Evolutionary conservation across 805 yeast genomes (phyloP).

Genomic region (Saccharomycopsis sp.): DNA sequence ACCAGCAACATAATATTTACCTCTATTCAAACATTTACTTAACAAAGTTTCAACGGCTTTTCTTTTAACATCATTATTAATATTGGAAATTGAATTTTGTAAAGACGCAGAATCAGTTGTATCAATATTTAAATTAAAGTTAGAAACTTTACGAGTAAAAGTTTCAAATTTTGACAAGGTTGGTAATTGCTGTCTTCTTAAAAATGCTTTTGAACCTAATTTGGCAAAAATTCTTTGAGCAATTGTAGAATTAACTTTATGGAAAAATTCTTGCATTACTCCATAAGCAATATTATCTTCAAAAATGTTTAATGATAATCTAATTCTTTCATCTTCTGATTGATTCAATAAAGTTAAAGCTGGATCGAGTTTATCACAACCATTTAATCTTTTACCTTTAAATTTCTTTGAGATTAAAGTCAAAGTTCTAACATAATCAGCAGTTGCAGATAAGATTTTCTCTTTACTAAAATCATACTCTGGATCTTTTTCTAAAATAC

Average conservation of each 20-base stretch:
- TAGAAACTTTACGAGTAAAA: slow-evolving; percentile 59
- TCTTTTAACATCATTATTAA: slow-evolving; percentile 53
- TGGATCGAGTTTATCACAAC: slow-evolving; percentile 36
- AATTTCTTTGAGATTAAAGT: slow-evolving; percentile 58
- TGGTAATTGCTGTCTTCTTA: slow-evolving; percentile 84
- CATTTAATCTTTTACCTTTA: slow-evolving; percentile 54
- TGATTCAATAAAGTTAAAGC: slow-evolving; percentile 59
- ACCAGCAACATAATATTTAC: slow-evolving; percentile 84
- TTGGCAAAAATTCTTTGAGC: slow-evolving; percentile 71
- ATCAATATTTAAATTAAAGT: slow-evolving; percentile 60
- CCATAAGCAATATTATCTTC: slow-evolving; percentile 46
- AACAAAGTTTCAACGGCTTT: slow-evolving; percentile 70
- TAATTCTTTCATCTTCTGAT: slow-evolving; percentile 75
- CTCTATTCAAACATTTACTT: slow-evolving; percentile 73
- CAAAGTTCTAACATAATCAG: slow-evolving; percentile 55
- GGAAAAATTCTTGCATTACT: slow-evolving; percentile 63
- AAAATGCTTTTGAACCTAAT: slow-evolving; percentile 70
- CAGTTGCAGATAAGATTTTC: slow-evolving; percentile 40
- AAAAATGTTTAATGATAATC: slow-evolving; percentile 63
- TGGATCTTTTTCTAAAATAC: slow-evolving; percentile 29
- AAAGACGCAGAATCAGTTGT: slow-evolving; percentile 62
- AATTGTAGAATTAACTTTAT: slow-evolving; percentile 73
- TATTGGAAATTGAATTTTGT: slow-evolving; percentile 55
- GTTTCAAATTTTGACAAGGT: slow-evolving; percentile 70
- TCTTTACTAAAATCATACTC: slow-evolving; percentile 6